Percentiles rank a stretch among this genome's conserved stretches.
Conservation (phyloP, 495 filamentous ascomycete species). For the Bryoglossum gracile region DNA sequence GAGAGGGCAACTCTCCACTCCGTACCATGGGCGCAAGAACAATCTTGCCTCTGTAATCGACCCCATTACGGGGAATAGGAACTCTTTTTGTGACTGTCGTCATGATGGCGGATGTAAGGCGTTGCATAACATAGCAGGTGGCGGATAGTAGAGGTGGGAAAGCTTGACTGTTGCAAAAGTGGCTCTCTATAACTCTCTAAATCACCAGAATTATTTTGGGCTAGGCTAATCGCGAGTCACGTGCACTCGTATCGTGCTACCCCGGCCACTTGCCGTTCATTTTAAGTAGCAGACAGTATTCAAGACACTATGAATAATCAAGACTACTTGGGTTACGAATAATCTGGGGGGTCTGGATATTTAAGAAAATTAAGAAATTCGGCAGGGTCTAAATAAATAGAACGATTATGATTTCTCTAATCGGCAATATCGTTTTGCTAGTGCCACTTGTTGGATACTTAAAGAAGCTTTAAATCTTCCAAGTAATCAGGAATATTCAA, state of each 20-base stretch:
- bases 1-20: slow-evolving; percentile 80
- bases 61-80: slow-evolving; percentile 78
- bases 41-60: slow-evolving; percentile 87
- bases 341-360: too few relatives aligned
- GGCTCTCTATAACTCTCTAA: too few relatives aligned
- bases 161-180: not conserved
- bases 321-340: too few relatives aligned
- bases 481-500: too few relatives aligned
- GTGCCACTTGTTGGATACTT: too few relatives aligned
- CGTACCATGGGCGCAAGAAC: slow-evolving; percentile 98
- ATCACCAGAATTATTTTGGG: not conserved
- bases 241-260: not conserved
- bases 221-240: not conserved
- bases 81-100: slow-evolving; percentile 53
- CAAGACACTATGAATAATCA: too few relatives aligned
- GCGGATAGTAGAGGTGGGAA: not conserved
- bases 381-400: too few relatives aligned
- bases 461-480: too few relatives aligned
- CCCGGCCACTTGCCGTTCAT: not conserved
- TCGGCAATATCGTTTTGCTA: too few relatives aligned
- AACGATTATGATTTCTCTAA: too few relatives aligned
- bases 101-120: slow-evolving; percentile 40
- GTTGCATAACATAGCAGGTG: slow-evolving; percentile 23
- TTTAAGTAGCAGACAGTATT: too few relatives aligned
- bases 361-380: too few relatives aligned